phyloP scores from a whole-genome alignment of 768 basidiomycete genomes.

The Pulveroboletus ravenelii region DNA sequence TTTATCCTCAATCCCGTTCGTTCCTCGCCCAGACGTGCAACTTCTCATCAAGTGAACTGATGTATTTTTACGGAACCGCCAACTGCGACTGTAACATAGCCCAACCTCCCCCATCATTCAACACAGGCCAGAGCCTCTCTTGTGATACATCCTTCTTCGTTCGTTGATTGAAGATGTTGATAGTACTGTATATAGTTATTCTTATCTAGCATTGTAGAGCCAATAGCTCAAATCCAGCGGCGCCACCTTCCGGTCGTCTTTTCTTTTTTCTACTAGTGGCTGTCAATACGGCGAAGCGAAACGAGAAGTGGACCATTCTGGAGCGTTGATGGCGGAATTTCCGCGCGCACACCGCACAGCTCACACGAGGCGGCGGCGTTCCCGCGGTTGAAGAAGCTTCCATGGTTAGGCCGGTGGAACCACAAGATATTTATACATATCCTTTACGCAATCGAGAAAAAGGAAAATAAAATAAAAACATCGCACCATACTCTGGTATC shows the following conservation, averaged over 20 bases:
- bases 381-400: neutral
- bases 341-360: constrained; percentile 3
- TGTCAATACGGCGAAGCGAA: constrained; percentile 11
- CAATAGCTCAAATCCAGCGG: neutral
- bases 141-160: constrained; percentile 14
- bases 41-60: constrained; percentile 6
- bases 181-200: constrained; percentile 28
- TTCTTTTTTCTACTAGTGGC: neutral
- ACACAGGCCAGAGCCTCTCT: constrained; percentile 1
- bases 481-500: too few species aligned
- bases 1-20: constrained; percentile 2
- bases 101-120: neutral
- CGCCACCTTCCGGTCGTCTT: neutral
- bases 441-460: neutral
- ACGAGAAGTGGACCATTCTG: constrained; percentile 6
- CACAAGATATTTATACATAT: too few species aligned
- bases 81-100: constrained; percentile 24
- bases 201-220: constrained; percentile 24
- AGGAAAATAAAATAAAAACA: too few species aligned
- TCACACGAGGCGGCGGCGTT: constrained; percentile 9
- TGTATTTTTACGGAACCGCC: constrained; percentile 31
- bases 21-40: constrained; percentile 1
- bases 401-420: neutral
- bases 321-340: neutral
- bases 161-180: constrained; percentile 5